These are phyloP conservation scores for Amniculicola lignicola DNA, from an alignment of 495 filamentous ascomycete genomes.

Conservation along the genomic window DNA sequence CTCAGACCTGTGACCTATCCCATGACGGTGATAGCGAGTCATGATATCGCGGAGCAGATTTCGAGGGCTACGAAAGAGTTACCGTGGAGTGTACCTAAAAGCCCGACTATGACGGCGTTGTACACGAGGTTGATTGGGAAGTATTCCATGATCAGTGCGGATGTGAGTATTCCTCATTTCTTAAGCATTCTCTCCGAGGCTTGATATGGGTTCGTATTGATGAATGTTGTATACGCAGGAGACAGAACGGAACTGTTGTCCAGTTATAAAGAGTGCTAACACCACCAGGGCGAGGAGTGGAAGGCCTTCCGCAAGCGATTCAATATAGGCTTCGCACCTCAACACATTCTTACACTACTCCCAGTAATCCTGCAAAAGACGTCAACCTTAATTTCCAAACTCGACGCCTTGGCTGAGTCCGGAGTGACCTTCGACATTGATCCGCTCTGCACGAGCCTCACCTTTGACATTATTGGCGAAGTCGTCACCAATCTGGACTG, in stretches of 20 bases:
- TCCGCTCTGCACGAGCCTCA: conserved; percentile 23
- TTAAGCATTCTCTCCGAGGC: background rate
- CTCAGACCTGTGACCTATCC: conserved; percentile 40
- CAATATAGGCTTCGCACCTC: conserved; percentile 34
- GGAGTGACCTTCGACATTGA: conserved; percentile 27
- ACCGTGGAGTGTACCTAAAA: conserved; percentile 48
- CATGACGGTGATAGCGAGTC: conserved; percentile 33
- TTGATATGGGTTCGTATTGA: background rate
- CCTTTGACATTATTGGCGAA: conserved; percentile 34
- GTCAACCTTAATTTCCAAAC: conserved; percentile 18
- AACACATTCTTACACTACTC: conserved; percentile 29
- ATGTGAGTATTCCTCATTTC: conserved; percentile 34
- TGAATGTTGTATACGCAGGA: no score
- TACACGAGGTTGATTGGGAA: conserved; percentile 42
- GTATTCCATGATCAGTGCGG: conserved; percentile 39
- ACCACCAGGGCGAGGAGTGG: conserved; percentile 26
- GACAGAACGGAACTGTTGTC: no score
- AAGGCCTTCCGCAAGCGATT: conserved; percentile 27
- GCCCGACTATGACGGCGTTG: conserved; percentile 35
- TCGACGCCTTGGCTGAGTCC: conserved; percentile 19
- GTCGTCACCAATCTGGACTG: conserved; percentile 23
- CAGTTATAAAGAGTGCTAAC: no score
- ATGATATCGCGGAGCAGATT: conserved; percentile 35
- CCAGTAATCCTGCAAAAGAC: conserved; percentile 30
- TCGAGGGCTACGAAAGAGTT: conserved; percentile 40